A percentile compares a stretch with the other conserved stretches of the same genome.
phyloP scores from a whole-genome alignment of 2,329 filamentous ascomycete genomes.

The Fusarium palustre region DNA sequence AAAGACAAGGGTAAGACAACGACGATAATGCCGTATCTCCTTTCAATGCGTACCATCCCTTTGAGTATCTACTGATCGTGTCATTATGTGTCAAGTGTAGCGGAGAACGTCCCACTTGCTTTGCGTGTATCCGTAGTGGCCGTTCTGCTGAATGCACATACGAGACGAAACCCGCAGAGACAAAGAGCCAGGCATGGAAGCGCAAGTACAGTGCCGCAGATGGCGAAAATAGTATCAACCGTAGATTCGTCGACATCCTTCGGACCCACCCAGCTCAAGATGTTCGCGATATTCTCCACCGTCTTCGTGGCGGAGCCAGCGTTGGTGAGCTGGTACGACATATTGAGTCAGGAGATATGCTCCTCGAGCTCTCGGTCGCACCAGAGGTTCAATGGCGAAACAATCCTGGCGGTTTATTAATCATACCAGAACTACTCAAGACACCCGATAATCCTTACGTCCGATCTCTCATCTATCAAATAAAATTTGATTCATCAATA shows the following conservation, averaged over 20 bases:
- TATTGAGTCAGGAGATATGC: not conserved
- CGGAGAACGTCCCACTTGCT: not conserved
- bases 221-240: not conserved
- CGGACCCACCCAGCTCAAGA: not conserved
- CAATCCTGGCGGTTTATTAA: not conserved
- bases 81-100: not conserved
- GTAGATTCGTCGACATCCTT: not conserved
- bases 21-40: too few species aligned
- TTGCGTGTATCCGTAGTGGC: not conserved
- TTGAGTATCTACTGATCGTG: not conserved
- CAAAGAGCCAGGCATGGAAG: not conserved
- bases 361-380: not conserved
- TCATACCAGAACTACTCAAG: not conserved
- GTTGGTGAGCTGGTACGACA: not conserved
- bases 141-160: not conserved
- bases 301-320: not conserved
- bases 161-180: not conserved
- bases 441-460: not conserved
- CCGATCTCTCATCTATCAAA: not conserved
- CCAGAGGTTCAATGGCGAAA: not conserved
- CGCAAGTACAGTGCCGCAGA: not conserved
- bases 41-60: too few species aligned
- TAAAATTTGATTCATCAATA: not conserved
- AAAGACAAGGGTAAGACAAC: not conserved
- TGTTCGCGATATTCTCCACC: not conserved